Base-by-base conservation (phyloP, 768 basidiomycete species). In the Suillus americanus region DNA sequence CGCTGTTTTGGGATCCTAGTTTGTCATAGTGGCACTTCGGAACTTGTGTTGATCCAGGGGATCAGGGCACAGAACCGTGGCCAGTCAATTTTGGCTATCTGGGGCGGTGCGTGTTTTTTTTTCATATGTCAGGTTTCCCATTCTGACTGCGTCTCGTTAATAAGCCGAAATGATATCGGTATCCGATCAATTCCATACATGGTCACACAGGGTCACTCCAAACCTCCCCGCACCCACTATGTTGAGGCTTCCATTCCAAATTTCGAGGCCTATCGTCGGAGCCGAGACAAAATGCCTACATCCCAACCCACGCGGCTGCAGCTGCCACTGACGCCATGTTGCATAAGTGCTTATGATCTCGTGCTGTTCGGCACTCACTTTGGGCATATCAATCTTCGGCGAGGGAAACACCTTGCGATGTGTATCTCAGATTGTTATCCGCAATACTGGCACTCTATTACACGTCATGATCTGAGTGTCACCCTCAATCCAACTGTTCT, bases 201-300 rank as follows among this genome's bases (percentile, higher is more conserved):
- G 37, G 38, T 13, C 25, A 40, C 12, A 13, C 40, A 28, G 25
- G 23, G 56, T 59, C 25, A 40, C 18, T 41, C 57, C 25, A 40
- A 40, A 9, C 56, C 56, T n/a, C 55, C 23, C 38, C 33, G 5
- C 35, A 23, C 28, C 4, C n/a, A 16, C 35, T 20, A 35, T 56
- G 35, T 37, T 56, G 35, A 37, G 37, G 23, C 55, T 38, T 57
- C 23, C 35, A 35, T 35, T 35, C 35, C 23, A 25, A 13, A 57
- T 14, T 38, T 61, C 46, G 30, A 64, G 63, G 54, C 50, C 53
- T 33, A 62, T 20, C 40, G 45, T 67, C 62, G 66, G 66, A 43
- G 56, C 65, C 65, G 67, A 69, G 60, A 51, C 35, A 25, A 28
- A 46, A 41, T 48, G n/a, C 16, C 5, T 35, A 3, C 23, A 9